Evolutionary conservation across 805 yeast species (phyloP).

Genomic region (Ogataea ganodermae): DNA sequence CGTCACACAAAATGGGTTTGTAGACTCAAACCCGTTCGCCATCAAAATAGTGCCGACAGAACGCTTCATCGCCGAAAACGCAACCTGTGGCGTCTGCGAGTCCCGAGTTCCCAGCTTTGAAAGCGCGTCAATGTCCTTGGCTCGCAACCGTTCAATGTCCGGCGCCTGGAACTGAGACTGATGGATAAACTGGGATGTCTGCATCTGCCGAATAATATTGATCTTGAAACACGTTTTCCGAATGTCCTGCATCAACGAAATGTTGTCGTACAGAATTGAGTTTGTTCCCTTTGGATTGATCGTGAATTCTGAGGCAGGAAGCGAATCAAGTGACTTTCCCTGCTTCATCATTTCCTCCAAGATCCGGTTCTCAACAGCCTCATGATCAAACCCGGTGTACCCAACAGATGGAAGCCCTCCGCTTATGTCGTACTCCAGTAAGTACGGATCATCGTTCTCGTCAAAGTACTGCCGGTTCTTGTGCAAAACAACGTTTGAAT

Average conservation of each 20-base stretch:
- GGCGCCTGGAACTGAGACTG: constrained; percentile 74
- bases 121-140: constrained; percentile 78
- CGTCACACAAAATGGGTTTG: constrained; percentile 76
- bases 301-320: constrained; percentile 42
- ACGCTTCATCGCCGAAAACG: constrained; percentile 65
- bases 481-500: constrained; percentile 35
- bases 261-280: constrained; percentile 61
- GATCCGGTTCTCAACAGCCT: constrained; percentile 45
- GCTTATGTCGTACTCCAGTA: constrained; percentile 80
- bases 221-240: constrained; percentile 87
- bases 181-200: constrained; percentile 74
- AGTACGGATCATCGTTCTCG: constrained; percentile 62
- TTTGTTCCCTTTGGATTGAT: constrained; percentile 58
- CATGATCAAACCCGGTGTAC: constrained; percentile 52
- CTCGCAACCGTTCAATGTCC: constrained; percentile 54
- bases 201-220: constrained; percentile 85
- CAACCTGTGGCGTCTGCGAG: constrained; percentile 55
- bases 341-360: constrained; percentile 39
- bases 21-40: constrained; percentile 89
- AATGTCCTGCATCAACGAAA: constrained; percentile 81
- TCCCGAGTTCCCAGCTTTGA: constrained; percentile 76
- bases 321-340: constrained; percentile 36
- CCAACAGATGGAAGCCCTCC: constrained; percentile 75
- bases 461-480: constrained; percentile 39
- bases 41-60: constrained; percentile 77